Percentiles rank a stretch among this genome's conserved stretches.
phyloP scores from a whole-genome alignment of 768 basidiomycete genomes.

The Pleurotus ostreatus region DNA sequence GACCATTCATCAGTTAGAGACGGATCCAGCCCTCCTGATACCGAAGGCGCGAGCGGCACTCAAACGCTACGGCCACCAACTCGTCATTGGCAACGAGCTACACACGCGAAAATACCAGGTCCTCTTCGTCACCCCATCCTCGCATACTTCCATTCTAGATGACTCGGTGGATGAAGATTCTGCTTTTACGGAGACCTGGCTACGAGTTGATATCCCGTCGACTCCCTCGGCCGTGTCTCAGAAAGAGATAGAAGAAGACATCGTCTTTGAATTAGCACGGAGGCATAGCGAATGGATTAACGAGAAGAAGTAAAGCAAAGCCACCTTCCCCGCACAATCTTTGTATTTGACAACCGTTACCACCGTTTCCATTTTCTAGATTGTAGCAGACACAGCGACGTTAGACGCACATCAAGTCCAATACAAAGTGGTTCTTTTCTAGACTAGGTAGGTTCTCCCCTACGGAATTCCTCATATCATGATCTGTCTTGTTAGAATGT shows the following conservation, averaged over 20 bases:
- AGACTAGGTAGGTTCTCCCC: no score
- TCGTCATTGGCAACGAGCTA: constrained; percentile 97
- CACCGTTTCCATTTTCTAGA: no score
- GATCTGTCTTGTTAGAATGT: no score
- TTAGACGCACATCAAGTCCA: no score
- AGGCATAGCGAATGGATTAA: constrained; percentile 73
- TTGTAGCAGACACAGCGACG: no score
- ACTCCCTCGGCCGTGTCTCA: constrained; percentile 27
- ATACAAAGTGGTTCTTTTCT: no score
- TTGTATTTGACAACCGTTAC: no score
- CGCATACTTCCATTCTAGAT: constrained; percentile 11
- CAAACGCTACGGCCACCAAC: constrained; percentile 93
- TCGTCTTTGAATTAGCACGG: constrained; percentile 68
- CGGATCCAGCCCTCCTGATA: constrained; percentile 75
- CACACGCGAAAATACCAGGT: constrained; percentile 88
- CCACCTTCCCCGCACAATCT: background rate
- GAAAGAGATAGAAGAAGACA: constrained; percentile 93
- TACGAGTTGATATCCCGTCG: constrained; percentile 49
- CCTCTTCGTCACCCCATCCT: constrained; percentile 74
- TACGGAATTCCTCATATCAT: no score
- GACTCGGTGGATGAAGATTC: constrained; percentile 9
- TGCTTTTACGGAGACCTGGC: constrained; percentile 55
- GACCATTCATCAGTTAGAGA: constrained; percentile 70
- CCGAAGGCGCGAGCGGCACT: constrained; percentile 89
- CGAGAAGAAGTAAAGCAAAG: constrained; percentile 7